Evolutionary conservation across 306 rosid genomes (phyloP).

Genomic region (Acacia confusa): DNA sequence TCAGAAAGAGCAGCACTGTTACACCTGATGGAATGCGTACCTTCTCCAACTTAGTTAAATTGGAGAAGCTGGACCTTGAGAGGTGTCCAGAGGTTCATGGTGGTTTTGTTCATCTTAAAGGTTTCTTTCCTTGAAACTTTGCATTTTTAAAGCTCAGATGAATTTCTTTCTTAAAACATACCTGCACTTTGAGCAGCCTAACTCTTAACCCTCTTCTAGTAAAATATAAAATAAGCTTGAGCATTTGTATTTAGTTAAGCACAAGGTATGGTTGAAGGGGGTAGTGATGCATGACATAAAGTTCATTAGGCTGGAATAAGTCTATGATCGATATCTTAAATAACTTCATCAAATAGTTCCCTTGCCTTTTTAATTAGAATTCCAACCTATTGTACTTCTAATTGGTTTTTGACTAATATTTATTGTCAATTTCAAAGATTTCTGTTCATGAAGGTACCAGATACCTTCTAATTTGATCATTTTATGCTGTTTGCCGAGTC

Average conservation of each 20-base stretch:
- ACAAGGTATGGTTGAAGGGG: slow-evolving; percentile 19
- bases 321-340: slow-evolving; percentile 15
- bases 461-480: neutral
- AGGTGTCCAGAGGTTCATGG: slow-evolving; percentile 69
- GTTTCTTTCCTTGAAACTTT: slow-evolving; percentile 36
- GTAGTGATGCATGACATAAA: slow-evolving; percentile 13
- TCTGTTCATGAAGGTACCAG: neutral
- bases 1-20: slow-evolving; percentile 53
- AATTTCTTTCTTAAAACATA: slow-evolving; percentile 16
- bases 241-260: slow-evolving; percentile 9
- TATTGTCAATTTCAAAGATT: neutral
- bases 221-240: slow-evolving; percentile 15
- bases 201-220: slow-evolving; percentile 17
- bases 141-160: neutral
- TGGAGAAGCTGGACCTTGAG: slow-evolving; percentile 76
- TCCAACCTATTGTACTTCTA: slow-evolving; percentile 7
- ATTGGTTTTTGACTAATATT: neutral
- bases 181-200: slow-evolving; percentile 4
- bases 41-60: slow-evolving; percentile 57
- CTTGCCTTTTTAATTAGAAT: slow-evolving; percentile 8
- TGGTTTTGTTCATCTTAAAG: slow-evolving; percentile 76
- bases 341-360: slow-evolving; percentile 3
- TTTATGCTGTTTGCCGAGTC: slow-evolving; percentile 7
- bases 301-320: slow-evolving; percentile 23
- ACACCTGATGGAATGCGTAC: slow-evolving; percentile 65